These are phyloP conservation scores for Xylariaceae sp. DNA, from an alignment of 2,329 filamentous ascomycete species.

Conservation along the genomic window DNA sequence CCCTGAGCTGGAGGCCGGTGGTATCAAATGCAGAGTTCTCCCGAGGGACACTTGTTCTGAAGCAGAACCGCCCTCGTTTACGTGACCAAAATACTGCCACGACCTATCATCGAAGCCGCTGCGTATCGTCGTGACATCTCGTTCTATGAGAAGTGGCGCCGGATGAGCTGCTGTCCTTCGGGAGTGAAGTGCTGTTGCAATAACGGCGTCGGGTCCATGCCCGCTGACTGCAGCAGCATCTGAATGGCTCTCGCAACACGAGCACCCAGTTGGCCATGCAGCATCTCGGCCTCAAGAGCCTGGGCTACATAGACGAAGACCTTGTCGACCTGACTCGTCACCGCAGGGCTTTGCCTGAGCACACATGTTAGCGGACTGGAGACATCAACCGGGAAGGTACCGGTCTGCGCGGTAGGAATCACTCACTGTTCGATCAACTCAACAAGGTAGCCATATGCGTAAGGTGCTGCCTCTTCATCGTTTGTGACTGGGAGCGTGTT, in stretches of 20 bases:
- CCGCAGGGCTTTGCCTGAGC: slow-evolving; percentile 72
- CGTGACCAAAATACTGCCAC: no score
- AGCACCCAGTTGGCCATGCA: slow-evolving; percentile 75
- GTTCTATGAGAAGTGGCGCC: slow-evolving; percentile 63
- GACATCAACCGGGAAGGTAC: no score
- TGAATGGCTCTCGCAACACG: slow-evolving; percentile 74
- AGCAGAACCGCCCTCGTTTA: no score
- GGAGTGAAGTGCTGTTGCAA: slow-evolving; percentile 62
- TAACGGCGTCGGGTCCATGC: slow-evolving; percentile 67
- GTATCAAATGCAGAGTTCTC: no score
- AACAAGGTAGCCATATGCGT: slow-evolving; percentile 86
- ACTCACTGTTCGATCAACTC: slow-evolving; percentile 93
- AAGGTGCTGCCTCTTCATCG: slow-evolving; percentile 94
- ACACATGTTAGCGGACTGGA: not conserved
- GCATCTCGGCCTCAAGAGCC: slow-evolving; percentile 82
- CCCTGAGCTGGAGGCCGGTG: no score
- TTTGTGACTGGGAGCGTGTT: slow-evolving; percentile 86
- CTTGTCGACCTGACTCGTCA: slow-evolving; percentile 69
- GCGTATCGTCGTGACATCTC: no score
- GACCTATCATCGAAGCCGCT: no score
- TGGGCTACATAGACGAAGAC: slow-evolving; percentile 80
- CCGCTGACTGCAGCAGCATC: slow-evolving; percentile 63
- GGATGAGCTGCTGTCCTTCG: slow-evolving; percentile 73
- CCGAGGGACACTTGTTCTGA: no score
- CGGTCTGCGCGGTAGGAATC: not conserved